Percentiles rank a stretch among this genome's conserved stretches.
Evolutionary conservation across 495 filamentous ascomycete genomes (phyloP).

Genomic region (Talaromyces nanjingensis): DNA sequence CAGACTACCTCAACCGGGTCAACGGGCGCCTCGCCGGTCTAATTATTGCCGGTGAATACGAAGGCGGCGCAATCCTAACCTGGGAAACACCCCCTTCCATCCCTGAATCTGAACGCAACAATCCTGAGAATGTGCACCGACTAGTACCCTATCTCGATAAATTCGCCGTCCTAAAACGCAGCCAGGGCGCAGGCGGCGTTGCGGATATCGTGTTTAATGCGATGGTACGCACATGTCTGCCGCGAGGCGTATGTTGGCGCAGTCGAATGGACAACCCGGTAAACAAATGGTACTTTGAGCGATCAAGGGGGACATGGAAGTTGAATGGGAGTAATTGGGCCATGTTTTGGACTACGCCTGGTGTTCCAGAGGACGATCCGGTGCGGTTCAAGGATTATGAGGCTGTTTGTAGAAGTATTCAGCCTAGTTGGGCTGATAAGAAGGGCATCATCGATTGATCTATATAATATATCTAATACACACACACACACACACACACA

Average conservation of each 20-base stretch:
- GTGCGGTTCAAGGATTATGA: slow-evolving; percentile 72
- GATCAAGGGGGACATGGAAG: slow-evolving; percentile 75
- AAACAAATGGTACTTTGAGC: slow-evolving; percentile 95
- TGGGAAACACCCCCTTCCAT: slow-evolving; percentile 77
- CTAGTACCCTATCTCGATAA: slow-evolving; percentile 95
- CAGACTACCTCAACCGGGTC: slow-evolving; percentile 74
- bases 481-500: neutral
- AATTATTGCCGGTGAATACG: slow-evolving; percentile 93
- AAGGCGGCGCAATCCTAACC: slow-evolving; percentile 89
- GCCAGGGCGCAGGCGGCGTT: slow-evolving; percentile 85
- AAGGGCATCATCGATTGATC: slow-evolving; percentile 52
- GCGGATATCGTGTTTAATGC: slow-evolving; percentile 94
- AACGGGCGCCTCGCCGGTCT: slow-evolving; percentile 74
- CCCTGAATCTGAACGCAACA: slow-evolving; percentile 35
- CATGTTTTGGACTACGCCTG: slow-evolving; percentile 94
- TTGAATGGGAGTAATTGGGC: slow-evolving; percentile 75
- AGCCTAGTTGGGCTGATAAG: slow-evolving; percentile 77
- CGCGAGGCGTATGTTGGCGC: slow-evolving; percentile 72
- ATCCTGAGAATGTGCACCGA: slow-evolving; percentile 40
- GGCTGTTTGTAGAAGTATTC: slow-evolving; percentile 68
- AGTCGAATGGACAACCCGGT: slow-evolving; percentile 76
- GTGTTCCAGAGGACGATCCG: slow-evolving; percentile 39
- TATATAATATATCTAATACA: neutral
- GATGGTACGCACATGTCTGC: slow-evolving; percentile 86
- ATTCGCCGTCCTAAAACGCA: slow-evolving; percentile 84